Evolutionary conservation across 139 green algal species (phyloP), one percentile per base, ranked within the genome.

Genomic region (Ulvella scutata): DNA sequence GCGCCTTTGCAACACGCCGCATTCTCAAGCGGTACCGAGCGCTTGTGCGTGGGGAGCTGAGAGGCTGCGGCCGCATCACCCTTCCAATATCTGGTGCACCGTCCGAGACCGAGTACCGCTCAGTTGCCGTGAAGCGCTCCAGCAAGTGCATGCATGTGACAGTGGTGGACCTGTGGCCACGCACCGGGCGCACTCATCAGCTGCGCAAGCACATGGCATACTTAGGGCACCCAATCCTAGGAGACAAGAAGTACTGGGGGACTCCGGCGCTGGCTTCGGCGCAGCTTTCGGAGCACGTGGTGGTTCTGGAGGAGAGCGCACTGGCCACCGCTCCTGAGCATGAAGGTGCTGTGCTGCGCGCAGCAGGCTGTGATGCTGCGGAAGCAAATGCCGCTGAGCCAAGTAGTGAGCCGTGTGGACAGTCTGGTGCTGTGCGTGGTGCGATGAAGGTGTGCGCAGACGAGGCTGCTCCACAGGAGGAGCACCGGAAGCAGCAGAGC

Each of bases 191-290:
- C 3, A 87, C 74, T 23, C 85, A 92, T 72, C 88, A 93, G 84
- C 82, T 93, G 74, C 81, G 88, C 3, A 86, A 84, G n/a, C 88
- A 93, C 82, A 84, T 92, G 84, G 86, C 87, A 0, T 77, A 85
- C 37, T 34, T 84, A 0, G 87, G 87, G 28, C 80, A 87, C 33
- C 84, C 88, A 13, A 79, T 92, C 7, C 51, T 90, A 17, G 87
- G 87, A 2, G 88, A 92, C 61, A 9, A 26, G 2, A 62, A 78
- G 23, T 89, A 91, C 80, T 62, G 72, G n/a, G 23, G 72, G 34
- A 6, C 39, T 4, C 20, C 4, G 38, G 10, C n/a, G 72, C 17
- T 17, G 40, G n/a, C 38, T 13, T 20, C 21, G 6, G 72, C 38
- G 72, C 44, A 62, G 44, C 44, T 62, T 23, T 26, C 7, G 44